These are phyloP conservation scores for Macrotyloma uniflorum DNA, from an alignment of 306 rosid species.

Conservation along the genomic window DNA sequence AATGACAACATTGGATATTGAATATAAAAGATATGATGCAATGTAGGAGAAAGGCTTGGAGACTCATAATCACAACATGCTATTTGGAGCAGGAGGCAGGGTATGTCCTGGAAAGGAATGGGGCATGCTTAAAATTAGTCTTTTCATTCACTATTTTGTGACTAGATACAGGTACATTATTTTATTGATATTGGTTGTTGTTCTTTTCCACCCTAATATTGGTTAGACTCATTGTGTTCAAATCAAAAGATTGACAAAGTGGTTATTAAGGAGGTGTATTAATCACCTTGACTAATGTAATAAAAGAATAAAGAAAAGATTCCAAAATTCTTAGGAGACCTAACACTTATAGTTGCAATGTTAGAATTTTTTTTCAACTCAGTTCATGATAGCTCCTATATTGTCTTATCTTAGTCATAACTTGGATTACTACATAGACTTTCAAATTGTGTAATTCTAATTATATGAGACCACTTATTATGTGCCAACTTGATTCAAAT, in stretches of 20 bases:
- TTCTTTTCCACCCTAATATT: not conserved
- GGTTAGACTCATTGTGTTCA: not conserved
- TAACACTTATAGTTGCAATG: not conserved
- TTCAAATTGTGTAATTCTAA: no score
- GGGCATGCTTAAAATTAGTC: constrained; percentile 62
- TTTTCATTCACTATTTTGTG: constrained; percentile 75
- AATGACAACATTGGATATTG: not conserved
- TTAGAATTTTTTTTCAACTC: no score
- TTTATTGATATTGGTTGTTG: not conserved
- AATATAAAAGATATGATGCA: constrained; percentile 14
- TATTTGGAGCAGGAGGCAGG: constrained; percentile 78
- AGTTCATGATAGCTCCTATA: not conserved
- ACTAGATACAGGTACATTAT: constrained; percentile 64
- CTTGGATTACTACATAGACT: no score
- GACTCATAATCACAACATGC: constrained; percentile 54
- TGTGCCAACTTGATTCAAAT: not conserved
- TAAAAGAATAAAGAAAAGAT: not conserved
- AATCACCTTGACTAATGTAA: not conserved
- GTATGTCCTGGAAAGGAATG: constrained; percentile 83
- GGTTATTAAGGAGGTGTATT: not conserved
- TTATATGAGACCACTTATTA: not conserved
- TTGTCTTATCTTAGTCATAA: not conserved
- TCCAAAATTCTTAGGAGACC: not conserved
- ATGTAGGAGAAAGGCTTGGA: constrained; percentile 66
- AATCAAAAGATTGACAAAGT: not conserved